Conservation (phyloP, 805 yeast species). For the Cyberlindnera mycetangii region DNA sequence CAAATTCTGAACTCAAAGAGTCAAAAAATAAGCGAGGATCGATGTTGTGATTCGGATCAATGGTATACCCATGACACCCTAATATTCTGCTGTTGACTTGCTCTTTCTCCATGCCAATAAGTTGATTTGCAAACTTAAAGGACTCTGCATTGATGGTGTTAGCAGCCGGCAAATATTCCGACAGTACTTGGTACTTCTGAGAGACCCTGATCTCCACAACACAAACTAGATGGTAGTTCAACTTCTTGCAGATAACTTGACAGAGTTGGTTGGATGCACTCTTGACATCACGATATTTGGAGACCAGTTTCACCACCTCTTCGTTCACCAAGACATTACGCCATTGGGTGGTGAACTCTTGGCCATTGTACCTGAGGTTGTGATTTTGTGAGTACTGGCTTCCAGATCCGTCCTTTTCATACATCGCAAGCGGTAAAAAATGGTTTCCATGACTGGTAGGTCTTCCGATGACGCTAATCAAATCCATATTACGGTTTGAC, state of each 20-base stretch:
- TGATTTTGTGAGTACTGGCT: slow-evolving; percentile 52
- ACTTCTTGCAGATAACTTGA: slow-evolving; percentile 33
- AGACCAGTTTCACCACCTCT: slow-evolving; percentile 35
- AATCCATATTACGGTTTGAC: slow-evolving; percentile 6
- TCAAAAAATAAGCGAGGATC: slow-evolving; percentile 39
- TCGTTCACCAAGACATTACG: slow-evolving; percentile 31
- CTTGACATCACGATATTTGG: slow-evolving; percentile 39
- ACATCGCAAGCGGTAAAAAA: slow-evolving; percentile 37
- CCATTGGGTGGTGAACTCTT: slow-evolving; percentile 17
- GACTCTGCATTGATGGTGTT: slow-evolving; percentile 43
- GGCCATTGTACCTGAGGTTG: slow-evolving; percentile 41
- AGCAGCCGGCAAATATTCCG: slow-evolving; percentile 43
- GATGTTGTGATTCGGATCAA: slow-evolving; percentile 17
- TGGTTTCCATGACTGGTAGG: slow-evolving; percentile 47
- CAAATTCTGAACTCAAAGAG: slow-evolving; percentile 51
- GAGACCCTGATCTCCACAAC: slow-evolving; percentile 50
- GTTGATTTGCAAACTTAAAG: slow-evolving; percentile 37
- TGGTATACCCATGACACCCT: slow-evolving; percentile 38
- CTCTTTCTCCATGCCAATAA: slow-evolving; percentile 37
- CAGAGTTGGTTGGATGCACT: slow-evolving; percentile 42
- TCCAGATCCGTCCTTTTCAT: slow-evolving; percentile 66
- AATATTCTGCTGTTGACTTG: slow-evolving; percentile 43
- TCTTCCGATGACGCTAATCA: slow-evolving; percentile 44
- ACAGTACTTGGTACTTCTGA: slow-evolving; percentile 41
- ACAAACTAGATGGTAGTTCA: slow-evolving; percentile 43